phyloP scores from a whole-genome alignment of 306 rosid species.

The Myrica gale region DNA sequence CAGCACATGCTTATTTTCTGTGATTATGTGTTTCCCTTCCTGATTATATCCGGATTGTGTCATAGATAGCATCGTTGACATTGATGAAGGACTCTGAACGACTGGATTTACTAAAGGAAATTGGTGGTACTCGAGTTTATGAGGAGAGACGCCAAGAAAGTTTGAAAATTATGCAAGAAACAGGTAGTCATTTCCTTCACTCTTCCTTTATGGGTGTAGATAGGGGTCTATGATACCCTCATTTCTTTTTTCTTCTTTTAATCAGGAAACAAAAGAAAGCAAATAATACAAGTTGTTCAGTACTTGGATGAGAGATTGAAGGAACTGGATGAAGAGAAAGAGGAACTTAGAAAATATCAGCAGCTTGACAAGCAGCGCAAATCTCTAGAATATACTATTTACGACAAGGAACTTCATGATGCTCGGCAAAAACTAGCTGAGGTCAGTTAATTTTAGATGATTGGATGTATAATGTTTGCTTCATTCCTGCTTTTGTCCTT shows the following conservation, averaged over 20 bases:
- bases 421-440: slow-evolving; percentile 82
- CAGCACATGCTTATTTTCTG: slow-evolving; percentile 12
- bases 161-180: slow-evolving; percentile 96
- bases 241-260: slow-evolving; percentile 17
- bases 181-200: slow-evolving; percentile 47
- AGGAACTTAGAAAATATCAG: slow-evolving; percentile 89
- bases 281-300: slow-evolving; percentile 97
- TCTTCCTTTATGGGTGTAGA: neutral
- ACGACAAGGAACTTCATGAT: slow-evolving; percentile 84
- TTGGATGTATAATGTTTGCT: neutral
- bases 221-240: neutral
- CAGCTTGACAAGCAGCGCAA: slow-evolving; percentile 92
- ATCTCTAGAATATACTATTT: slow-evolving; percentile 84
- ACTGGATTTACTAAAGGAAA: slow-evolving; percentile 88
- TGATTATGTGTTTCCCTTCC: neutral
- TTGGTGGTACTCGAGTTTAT: slow-evolving; percentile 96
- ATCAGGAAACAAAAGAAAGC: slow-evolving; percentile 85
- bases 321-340: slow-evolving; percentile 97
- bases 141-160: slow-evolving; percentile 98
- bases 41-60: slow-evolving; percentile 16
- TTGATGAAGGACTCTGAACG: slow-evolving; percentile 98
- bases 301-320: slow-evolving; percentile 91
- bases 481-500: neutral
- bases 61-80: slow-evolving; percentile 82
- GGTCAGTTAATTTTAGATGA: slow-evolving; percentile 49